Conservation (phyloP, 331 rosid species). For the Acacia pycnantha region DNA sequence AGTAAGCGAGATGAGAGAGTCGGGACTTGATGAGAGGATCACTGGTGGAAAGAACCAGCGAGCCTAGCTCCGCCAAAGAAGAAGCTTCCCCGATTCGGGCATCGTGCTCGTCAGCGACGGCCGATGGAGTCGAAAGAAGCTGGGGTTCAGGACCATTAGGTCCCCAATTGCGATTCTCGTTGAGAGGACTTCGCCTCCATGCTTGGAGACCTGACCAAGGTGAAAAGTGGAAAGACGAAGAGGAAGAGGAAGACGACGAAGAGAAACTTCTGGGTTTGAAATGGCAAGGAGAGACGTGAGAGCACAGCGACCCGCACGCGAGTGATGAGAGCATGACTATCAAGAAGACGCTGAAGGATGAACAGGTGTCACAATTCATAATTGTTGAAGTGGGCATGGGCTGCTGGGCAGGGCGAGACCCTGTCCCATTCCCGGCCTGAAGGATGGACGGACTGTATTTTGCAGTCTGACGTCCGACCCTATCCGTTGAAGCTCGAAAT, state of each 20-base stretch:
- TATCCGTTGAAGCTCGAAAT: too few relatives aligned
- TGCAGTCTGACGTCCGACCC: too few relatives aligned
- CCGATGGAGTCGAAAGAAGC: constrained; percentile 10
- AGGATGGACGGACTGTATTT: too few relatives aligned
- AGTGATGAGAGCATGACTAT: constrained; percentile 18
- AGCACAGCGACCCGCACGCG: background rate
- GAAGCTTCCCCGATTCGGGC: constrained; percentile 43
- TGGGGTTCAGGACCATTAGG: constrained; percentile 54
- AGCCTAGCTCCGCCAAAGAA: constrained; percentile 78
- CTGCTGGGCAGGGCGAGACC: too few relatives aligned
- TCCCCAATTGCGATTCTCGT: constrained; percentile 76
- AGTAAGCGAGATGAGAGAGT: constrained; percentile 82
- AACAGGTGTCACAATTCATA: too few relatives aligned
- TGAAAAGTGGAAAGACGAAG: constrained; percentile 26
- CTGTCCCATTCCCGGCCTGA: too few relatives aligned
- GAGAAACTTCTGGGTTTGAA: constrained; percentile 33
- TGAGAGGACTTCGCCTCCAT: constrained; percentile 71
- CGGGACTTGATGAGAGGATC: constrained; percentile 72
- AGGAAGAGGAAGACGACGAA: background rate
- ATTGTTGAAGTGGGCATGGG: too few relatives aligned
- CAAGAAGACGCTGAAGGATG: background rate
- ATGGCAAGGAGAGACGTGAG: constrained; percentile 8
- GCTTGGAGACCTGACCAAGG: constrained; percentile 71
- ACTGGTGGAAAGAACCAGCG: constrained; percentile 72
- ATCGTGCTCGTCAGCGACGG: background rate